Percentiles rank a stretch among this genome's conserved stretches.
phyloP scores from a whole-genome alignment of 495 filamentous ascomycete genomes.

The Lineolata rhizophorae region DNA sequence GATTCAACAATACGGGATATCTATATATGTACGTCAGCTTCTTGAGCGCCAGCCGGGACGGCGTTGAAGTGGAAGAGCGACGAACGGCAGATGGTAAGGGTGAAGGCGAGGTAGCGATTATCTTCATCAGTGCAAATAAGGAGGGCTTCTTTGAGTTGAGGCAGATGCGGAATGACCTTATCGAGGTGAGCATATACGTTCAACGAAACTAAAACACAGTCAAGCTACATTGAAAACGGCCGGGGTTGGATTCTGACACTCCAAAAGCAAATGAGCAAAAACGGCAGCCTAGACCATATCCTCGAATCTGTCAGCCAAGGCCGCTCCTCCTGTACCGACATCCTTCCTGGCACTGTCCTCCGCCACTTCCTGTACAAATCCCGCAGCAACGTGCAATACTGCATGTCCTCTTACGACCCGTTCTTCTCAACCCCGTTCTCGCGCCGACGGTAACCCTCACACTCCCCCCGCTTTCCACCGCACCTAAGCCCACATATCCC shows the following conservation, averaged over 20 bases:
- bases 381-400: constrained; percentile 80
- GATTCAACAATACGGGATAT: constrained; percentile 94
- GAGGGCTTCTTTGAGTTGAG: constrained; percentile 83
- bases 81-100: constrained; percentile 15
- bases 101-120: constrained; percentile 65
- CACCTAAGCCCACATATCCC: no score
- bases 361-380: constrained; percentile 92
- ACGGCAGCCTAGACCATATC: constrained; percentile 52
- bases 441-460: constrained; percentile 32
- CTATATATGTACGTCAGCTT: constrained; percentile 99
- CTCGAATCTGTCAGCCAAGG: constrained; percentile 46
- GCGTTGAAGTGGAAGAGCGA: constrained; percentile 15
- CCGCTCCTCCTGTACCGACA: constrained; percentile 44
- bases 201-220: constrained; percentile 1
- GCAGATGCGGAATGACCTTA: constrained; percentile 60
- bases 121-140: constrained; percentile 81
- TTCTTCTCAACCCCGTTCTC: constrained; percentile 42
- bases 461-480: neutral
- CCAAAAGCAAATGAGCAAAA: constrained; percentile 42
- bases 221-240: no score
- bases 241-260: no score
- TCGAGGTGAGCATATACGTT: constrained; percentile 25
- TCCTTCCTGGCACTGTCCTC: constrained; percentile 58
- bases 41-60: constrained; percentile 30
- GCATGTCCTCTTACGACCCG: constrained; percentile 64